Conservation (phyloP, 495 filamentous ascomycete genomes). For the Ascobolus immersus region DNA sequence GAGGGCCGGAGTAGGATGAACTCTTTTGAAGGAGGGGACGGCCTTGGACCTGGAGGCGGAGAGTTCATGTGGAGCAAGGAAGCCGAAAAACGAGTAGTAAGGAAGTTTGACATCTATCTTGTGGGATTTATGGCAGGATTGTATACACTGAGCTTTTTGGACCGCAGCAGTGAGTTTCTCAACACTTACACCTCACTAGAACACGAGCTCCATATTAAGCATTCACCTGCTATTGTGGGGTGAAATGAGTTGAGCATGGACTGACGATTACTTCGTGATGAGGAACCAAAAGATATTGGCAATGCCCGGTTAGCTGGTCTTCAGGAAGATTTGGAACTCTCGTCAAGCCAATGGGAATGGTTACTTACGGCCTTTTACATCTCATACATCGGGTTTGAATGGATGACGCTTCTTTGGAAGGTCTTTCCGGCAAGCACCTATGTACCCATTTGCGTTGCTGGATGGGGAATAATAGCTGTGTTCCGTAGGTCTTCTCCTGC, state of each 20-base stretch:
- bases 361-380: slow-evolving; percentile 60
- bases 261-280: too few species aligned
- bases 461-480: slow-evolving; percentile 13
- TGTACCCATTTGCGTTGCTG: slow-evolving; percentile 11
- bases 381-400: slow-evolving; percentile 38
- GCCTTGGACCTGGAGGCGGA: slow-evolving; percentile 1
- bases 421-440: slow-evolving; percentile 28
- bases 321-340: slow-evolving; percentile 26
- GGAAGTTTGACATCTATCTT: slow-evolving; percentile 46
- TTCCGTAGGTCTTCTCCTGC: slow-evolving; percentile 19
- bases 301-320: slow-evolving; percentile 26
- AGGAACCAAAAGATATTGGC: background rate
- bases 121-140: slow-evolving; percentile 58
- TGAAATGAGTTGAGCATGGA: too few species aligned
- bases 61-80: slow-evolving; percentile 38
- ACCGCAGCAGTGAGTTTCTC: slow-evolving; percentile 14
- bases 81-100: slow-evolving; percentile 46
- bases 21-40: too few species aligned
- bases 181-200: too few species aligned
- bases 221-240: too few species aligned
- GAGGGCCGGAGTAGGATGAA: too few species aligned
- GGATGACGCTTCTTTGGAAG: slow-evolving; percentile 47
- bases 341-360: slow-evolving; percentile 35
- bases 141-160: slow-evolving; percentile 38
- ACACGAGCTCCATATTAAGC: too few species aligned